These are phyloP conservation scores for Rhododendron mucronatum DNA, from an alignment of 148 eudicot genomes.

Conservation along the genomic window DNA sequence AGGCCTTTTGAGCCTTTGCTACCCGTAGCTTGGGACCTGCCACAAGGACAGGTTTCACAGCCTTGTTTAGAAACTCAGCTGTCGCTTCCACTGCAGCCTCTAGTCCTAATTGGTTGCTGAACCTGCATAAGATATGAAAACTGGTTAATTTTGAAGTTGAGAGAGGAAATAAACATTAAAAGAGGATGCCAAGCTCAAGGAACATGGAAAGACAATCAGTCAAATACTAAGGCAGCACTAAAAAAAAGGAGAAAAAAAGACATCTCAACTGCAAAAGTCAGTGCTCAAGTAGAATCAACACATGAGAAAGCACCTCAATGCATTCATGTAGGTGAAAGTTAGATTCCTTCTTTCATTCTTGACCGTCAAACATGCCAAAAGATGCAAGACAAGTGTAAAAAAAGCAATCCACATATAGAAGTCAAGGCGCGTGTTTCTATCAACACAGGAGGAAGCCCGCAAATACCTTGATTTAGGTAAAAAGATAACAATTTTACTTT, in stretches of 20 bases:
- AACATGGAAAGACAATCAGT: neutral
- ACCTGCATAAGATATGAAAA: conserved; percentile 23
- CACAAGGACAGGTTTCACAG: conserved; percentile 71
- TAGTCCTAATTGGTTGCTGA: conserved; percentile 65
- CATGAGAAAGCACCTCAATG: neutral
- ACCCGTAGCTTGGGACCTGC: conserved; percentile 73
- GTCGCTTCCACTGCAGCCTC: conserved; percentile 80
- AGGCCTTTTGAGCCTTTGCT: conserved; percentile 56
- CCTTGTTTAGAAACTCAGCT: conserved; percentile 67
- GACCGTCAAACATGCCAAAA: neutral
- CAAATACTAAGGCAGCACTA: neutral
- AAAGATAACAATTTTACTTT: neutral
- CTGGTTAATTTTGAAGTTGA: neutral
- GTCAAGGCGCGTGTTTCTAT: neutral
- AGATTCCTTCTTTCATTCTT: neutral
- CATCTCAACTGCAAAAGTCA: neutral
- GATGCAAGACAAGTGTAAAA: neutral
- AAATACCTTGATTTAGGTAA: neutral
- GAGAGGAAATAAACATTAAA: neutral
- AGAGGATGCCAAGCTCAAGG: conserved; percentile 2
- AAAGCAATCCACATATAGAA: neutral
- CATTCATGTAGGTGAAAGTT: neutral
- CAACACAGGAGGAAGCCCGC: neutral
- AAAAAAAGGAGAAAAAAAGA: neutral
- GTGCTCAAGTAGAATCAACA: neutral